Percentiles rank a stretch among this genome's conserved stretches.
These are phyloP conservation scores for Zychaea mexicana DNA, from an alignment of 371 early-diverging fungal species.

Conservation along the genomic window DNA sequence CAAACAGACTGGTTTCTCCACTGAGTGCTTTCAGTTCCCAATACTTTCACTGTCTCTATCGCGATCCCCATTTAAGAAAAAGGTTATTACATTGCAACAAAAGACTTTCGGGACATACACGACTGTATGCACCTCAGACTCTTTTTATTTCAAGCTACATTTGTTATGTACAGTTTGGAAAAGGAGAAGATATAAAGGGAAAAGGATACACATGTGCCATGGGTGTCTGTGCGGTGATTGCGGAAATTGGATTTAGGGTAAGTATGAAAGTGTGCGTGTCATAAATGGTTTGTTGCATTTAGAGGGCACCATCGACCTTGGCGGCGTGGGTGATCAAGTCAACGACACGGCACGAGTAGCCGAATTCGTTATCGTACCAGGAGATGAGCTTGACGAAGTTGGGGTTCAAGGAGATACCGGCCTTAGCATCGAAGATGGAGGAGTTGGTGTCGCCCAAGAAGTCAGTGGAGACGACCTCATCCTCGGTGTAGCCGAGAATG, in stretches of 20 bases:
- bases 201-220: neutral
- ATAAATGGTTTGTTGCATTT: neutral
- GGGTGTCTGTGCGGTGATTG: conserved; percentile 5
- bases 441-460: conserved; percentile 92
- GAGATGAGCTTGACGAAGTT: conserved; percentile 98
- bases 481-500: conserved; percentile 95
- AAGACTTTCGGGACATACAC: neutral
- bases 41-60: neutral
- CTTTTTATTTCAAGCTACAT: neutral
- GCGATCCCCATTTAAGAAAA: neutral
- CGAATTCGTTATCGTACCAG: conserved; percentile 96
- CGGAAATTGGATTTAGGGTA: neutral
- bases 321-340: conserved; percentile 86
- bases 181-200: neutral
- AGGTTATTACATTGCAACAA: neutral
- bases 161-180: conserved; percentile 1
- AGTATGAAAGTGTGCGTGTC: neutral
- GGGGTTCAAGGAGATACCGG: conserved; percentile 95
- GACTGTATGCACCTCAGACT: neutral
- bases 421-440: conserved; percentile 96
- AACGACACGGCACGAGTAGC: conserved; percentile 94
- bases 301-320: conserved; percentile 50
- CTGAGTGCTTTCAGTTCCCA: neutral
- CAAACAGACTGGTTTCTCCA: neutral
- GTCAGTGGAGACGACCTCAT: conserved; percentile 98